Evolutionary conservation across 2,329 filamentous ascomycete genomes (phyloP).

Genomic region (Fusarium sacchari): DNA sequence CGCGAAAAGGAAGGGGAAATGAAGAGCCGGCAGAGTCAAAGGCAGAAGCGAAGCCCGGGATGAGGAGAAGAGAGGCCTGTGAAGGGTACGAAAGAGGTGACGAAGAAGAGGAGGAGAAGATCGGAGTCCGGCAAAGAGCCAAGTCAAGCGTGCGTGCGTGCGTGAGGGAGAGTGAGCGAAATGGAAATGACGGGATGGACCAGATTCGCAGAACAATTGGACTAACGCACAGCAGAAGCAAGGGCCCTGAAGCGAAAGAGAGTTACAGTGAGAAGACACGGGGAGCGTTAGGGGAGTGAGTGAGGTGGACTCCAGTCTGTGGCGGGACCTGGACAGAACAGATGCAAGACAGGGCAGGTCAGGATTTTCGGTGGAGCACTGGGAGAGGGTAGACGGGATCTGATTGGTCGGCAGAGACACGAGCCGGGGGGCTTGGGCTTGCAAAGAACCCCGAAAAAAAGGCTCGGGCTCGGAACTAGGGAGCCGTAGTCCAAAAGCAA

Average conservation of each 20-base stretch:
- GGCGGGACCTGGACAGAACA: conserved; percentile 10
- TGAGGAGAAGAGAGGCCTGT: not conserved
- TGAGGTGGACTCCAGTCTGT: not conserved
- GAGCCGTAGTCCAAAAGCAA: conserved; percentile 39
- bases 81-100: not conserved
- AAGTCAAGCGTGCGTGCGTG: not conserved
- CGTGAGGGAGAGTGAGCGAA: not conserved
- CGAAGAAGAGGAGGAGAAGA: not conserved
- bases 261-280: conserved; percentile 10
- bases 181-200: conserved; percentile 19
- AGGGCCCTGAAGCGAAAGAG: conserved; percentile 3
- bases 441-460: conserved; percentile 8
- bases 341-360: conserved; percentile 22
- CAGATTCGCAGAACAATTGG: conserved; percentile 4
- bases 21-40: not conserved
- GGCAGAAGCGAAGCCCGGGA: not conserved
- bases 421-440: conserved; percentile 7
- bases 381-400: not conserved
- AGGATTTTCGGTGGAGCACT: conserved; percentile 34
- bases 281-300: not conserved
- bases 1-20: conserved; percentile 1
- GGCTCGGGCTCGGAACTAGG: conserved; percentile 38
- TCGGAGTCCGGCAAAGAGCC: conserved; percentile 30
- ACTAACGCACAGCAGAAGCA: not conserved
- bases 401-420: conserved; percentile 15